Evolutionary conservation across 495 filamentous ascomycete genomes (phyloP), one percentile per base, ranked within the genome.

Genomic region (Penicillium egyptiacum): DNA sequence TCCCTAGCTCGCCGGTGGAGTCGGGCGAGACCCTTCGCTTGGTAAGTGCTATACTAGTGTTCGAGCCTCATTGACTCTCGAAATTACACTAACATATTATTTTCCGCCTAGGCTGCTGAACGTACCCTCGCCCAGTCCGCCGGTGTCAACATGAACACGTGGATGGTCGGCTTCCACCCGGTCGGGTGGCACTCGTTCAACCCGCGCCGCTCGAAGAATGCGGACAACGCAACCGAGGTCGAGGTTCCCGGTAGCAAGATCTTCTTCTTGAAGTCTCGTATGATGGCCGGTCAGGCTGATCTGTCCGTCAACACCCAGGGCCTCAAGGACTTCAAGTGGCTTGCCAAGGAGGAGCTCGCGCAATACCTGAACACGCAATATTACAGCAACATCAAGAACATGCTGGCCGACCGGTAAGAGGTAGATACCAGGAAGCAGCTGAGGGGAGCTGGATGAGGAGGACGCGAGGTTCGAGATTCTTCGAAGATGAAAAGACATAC

Each of bases 111-210:
- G 95, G 88, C 88, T 30, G 93, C 93, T 43, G 83, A 88, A 59
- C 84, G 91, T 47, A 83, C 88, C 56, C 80, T 98, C 5, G 70
- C 81, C 43, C 83, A 92, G 60, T 76, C 91, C 12, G 90, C 84
- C 12, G 94, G 94, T 57, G 71, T 88, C 28, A 96, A 99, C 80
- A 98, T 99, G 93, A 97, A 98, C 79, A 97, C 92, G 56, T 99
- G 95, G 92, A 82, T 98, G 63, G 89, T 98, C 56, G 94, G 93
- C 56, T 90, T 88, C 64, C 89, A 88, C 60, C 94, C 94, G 16
- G 83, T 96, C 46, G 92, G 92, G 10, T 91, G 97, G 74, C 70
- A 88, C 69, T 73, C 86, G 50, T 70, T 74, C 66, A 74, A 77
- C 59, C 66, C 70, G 12, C 74, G 74, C 41, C 63, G 64, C 22